These are phyloP conservation scores for Danielia oregonensis DNA, from an alignment of 805 yeast genomes.

Conservation along the genomic window DNA sequence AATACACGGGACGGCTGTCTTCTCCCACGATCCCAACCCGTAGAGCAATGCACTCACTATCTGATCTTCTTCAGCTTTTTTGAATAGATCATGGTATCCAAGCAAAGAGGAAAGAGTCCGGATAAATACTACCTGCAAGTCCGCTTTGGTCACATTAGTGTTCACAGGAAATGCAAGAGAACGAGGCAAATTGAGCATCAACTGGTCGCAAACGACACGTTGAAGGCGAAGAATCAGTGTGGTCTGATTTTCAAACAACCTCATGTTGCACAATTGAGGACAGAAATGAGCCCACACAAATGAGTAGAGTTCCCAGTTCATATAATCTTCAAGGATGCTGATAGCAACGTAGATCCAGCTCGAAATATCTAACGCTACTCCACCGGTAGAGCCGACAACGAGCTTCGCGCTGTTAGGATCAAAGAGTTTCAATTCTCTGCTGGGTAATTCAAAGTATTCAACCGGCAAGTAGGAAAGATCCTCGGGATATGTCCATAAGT, in stretches of 20 bases:
- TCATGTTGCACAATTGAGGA: conserved; percentile 60
- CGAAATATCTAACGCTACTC: conserved; percentile 37
- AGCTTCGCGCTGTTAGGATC: neutral
- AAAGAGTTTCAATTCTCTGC: conserved; percentile 9
- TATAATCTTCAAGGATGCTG: conserved; percentile 46
- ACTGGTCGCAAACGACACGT: conserved; percentile 54
- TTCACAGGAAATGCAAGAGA: conserved; percentile 17
- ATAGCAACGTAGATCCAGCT: conserved; percentile 51
- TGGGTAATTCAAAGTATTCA: conserved; percentile 39
- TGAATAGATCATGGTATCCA: conserved; percentile 53
- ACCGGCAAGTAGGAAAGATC: conserved; percentile 45
- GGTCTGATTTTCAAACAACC: conserved; percentile 43
- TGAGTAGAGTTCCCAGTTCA: conserved; percentile 71
- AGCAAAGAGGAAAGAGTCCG: conserved; percentile 59
- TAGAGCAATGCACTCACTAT: conserved; percentile 55
- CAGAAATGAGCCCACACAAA: conserved; percentile 65
- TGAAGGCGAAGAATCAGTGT: conserved; percentile 40
- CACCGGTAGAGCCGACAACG: conserved; percentile 1
- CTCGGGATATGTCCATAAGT: conserved; percentile 64
- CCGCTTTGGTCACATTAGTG: conserved; percentile 46
- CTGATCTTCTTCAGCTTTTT: conserved; percentile 59
- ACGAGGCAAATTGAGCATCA: conserved; percentile 46
- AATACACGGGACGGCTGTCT: conserved; percentile 72
- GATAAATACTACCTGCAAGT: conserved; percentile 63
- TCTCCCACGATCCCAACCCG: conserved; percentile 72